phyloP scores from a whole-genome alignment of 768 basidiomycete genomes.

The Collybiopsis confluens region DNA sequence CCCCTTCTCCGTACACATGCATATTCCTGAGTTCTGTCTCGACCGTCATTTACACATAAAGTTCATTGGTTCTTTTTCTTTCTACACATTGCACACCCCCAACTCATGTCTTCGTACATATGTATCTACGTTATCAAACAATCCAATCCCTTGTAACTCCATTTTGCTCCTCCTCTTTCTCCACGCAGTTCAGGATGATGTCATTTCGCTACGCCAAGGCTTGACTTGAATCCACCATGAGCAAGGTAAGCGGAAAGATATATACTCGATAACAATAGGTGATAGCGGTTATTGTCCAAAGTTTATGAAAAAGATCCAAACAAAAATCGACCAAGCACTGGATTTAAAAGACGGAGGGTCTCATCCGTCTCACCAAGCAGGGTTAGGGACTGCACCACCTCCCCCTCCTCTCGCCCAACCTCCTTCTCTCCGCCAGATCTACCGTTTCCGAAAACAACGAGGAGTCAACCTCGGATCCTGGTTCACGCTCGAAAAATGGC shows the following conservation, averaged over 20 bases:
- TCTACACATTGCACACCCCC: too few relatives aligned
- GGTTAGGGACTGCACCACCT: too few relatives aligned
- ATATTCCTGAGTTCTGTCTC: too few relatives aligned
- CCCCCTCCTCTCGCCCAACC: constrained; percentile 6
- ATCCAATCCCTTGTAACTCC: too few relatives aligned
- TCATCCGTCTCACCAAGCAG: neutral
- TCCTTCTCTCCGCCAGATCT: constrained; percentile 13
- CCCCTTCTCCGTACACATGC: neutral
- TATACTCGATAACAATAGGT: neutral
- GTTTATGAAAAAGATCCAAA: constrained; percentile 8
- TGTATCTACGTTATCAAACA: too few relatives aligned
- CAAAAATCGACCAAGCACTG: constrained; percentile 2
- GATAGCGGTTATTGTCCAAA: neutral
- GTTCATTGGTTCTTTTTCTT: too few relatives aligned
- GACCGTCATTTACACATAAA: too few relatives aligned
- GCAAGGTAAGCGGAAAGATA: neutral
- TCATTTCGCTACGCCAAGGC: neutral
- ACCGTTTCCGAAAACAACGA: constrained; percentile 66
- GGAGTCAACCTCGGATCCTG: constrained; percentile 86
- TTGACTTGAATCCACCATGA: neutral
- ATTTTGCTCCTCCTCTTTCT: too few relatives aligned
- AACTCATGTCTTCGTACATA: too few relatives aligned
- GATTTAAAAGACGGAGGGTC: neutral
- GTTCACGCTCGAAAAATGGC: constrained; percentile 82
- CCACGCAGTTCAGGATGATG: neutral